Percentiles rank a stretch among this genome's conserved stretches.
Conservation (phyloP, 1,284 basidiomycete genomes). For the Ganoderma lucidum region DNA sequence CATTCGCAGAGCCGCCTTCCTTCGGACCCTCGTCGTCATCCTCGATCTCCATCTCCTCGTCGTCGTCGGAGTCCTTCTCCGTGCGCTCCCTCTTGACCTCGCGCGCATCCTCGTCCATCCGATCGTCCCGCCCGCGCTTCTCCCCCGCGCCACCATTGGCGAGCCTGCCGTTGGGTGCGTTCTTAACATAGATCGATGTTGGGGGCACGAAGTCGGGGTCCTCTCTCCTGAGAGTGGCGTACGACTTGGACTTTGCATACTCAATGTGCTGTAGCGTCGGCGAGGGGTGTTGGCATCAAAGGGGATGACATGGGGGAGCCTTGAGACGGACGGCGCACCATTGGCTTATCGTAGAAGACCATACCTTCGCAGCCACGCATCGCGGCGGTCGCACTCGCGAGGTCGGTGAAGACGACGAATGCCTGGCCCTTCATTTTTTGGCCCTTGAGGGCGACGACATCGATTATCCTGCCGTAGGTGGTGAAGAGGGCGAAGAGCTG, state of each 20-base stretch:
- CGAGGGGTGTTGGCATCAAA: constrained; percentile 42
- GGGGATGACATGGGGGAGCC: constrained; percentile 37
- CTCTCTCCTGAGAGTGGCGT: constrained; percentile 78
- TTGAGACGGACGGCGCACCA: constrained; percentile 65
- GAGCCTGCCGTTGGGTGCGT: constrained; percentile 33
- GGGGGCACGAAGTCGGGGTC: constrained; percentile 80
- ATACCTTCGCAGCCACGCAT: constrained; percentile 92
- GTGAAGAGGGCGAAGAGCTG: constrained; percentile 93
- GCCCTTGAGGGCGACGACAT: constrained; percentile 93
- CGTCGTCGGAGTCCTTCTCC: constrained; percentile 64
- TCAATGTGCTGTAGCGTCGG: constrained; percentile 71
- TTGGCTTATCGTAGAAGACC: constrained; percentile 91
- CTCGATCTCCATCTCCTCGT: constrained; percentile 88
- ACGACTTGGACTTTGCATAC: constrained; percentile 88
- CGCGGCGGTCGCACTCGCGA: constrained; percentile 89
- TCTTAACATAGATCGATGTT: constrained; percentile 62
- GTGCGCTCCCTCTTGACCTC: constrained; percentile 74
- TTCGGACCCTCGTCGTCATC: constrained; percentile 69
- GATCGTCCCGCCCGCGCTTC: constrained; percentile 69
- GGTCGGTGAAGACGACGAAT: constrained; percentile 94
- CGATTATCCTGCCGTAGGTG: constrained; percentile 92
- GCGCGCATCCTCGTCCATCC: constrained; percentile 59
- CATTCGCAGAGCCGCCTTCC: constrained; percentile 30
- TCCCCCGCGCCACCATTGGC: constrained; percentile 58
- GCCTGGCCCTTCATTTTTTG: constrained; percentile 94